Base-by-base conservation (phyloP, 495 filamentous ascomycete genomes). In the Amorphotheca resinae region DNA sequence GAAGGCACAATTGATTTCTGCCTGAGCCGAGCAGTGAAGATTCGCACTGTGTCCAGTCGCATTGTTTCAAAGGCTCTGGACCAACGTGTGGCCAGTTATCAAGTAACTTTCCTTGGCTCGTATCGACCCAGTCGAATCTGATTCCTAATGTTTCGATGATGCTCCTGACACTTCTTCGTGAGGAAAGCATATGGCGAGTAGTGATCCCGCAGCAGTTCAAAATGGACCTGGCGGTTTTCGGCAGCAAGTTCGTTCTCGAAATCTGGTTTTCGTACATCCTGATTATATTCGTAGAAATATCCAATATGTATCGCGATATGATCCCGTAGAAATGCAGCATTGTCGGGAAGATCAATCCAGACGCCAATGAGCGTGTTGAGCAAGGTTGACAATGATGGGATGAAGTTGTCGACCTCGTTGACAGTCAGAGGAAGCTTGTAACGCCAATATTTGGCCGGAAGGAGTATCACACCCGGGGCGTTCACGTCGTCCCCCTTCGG, bases 81-180 rank as follows among this genome's bases (percentile, higher is more conserved):
- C n/a, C n/a, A n/a, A n/a, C n/a, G n/a, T n/a, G n/a, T n/a, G n/a
- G n/a, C n/a, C n/a, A n/a, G n/a, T n/a, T n/a, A n/a, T n/a, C n/a
- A n/a, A n/a, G n/a, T n/a, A n/a, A n/a, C n/a, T n/a, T n/a, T n/a
- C n/a, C n/a, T n/a, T n/a, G n/a, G n/a, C n/a, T n/a, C n/a, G n/a
- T n/a, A n/a, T n/a, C n/a, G n/a, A n/a, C n/a, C n/a, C n/a, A n/a
- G n/a, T n/a, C n/a, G n/a, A n/a, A n/a, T n/a, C n/a, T n/a, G n/a
- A n/a, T n/a, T n/a, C n/a, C n/a, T n/a, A n/a, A n/a, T n/a, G n/a
- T n/a, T n/a, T 43, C 53, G 41, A 42, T 28, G 39, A 35, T 35
- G 33, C 33, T 35, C 33, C 33, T 35, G 33, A 35, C 33, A 35
- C 33, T 35, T 35, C 33, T 35, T 35, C 33, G 33, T 35, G 33